phyloP scores from a whole-genome alignment of 1,284 basidiomycete genomes.

The Ustilago shanxiensis region DNA sequence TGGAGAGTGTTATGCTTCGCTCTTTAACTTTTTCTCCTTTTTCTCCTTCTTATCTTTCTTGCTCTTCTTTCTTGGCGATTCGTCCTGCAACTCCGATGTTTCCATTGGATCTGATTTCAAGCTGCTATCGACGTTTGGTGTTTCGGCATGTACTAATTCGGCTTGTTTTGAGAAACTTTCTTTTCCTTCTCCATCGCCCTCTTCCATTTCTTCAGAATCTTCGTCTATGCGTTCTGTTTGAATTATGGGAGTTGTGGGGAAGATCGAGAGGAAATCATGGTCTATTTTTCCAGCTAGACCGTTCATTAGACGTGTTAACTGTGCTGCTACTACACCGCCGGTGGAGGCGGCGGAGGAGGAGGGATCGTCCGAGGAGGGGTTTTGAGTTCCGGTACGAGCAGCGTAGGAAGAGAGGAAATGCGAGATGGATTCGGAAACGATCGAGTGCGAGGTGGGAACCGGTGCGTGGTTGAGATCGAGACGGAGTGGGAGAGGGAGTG shows the following conservation, averaged over 20 bases:
- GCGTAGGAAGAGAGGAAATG: conserved; percentile 37
- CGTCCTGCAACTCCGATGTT: neutral
- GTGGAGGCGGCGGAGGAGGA: conserved; percentile 15
- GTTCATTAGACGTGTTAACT: conserved; percentile 40
- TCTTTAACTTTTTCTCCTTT: conserved; percentile 26
- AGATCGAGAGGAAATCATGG: conserved; percentile 22
- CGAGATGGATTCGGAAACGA: conserved; percentile 21
- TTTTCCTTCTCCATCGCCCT: conserved; percentile 4
- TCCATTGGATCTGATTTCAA: neutral
- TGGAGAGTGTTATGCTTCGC: conserved; percentile 6
- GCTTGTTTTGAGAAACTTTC: conserved; percentile 13
- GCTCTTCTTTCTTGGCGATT: conserved; percentile 1
- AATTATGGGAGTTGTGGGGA: conserved; percentile 5
- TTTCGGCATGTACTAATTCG: conserved; percentile 6
- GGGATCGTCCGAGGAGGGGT: conserved; percentile 7
- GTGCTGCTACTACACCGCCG: conserved; percentile 39
- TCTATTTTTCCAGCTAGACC: conserved; percentile 38
- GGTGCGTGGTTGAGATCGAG: conserved; percentile 19
- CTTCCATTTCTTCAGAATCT: neutral
- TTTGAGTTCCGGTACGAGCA: conserved; percentile 32
- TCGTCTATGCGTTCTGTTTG: neutral
- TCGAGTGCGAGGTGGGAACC: conserved; percentile 8
- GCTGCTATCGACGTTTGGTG: conserved; percentile 18
- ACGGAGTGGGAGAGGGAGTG: conserved; percentile 35
- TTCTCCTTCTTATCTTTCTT: conserved; percentile 33